Conservation (phyloP, 2,329 filamentous ascomycete species). For the Chalaropsis ovoidea region DNA sequence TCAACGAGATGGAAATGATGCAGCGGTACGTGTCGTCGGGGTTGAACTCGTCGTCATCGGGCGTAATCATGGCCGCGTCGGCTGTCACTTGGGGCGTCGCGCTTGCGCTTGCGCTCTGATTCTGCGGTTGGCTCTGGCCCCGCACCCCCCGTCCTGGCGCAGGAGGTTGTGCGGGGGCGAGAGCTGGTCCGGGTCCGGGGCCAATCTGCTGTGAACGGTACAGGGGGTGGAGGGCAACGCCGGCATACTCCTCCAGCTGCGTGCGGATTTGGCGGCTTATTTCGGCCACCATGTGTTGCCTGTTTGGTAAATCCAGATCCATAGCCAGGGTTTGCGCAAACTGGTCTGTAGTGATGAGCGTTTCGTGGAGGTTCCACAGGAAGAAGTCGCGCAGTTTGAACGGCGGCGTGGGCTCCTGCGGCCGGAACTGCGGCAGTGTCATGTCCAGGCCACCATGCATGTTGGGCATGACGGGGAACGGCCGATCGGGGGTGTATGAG, state of each 20-base stretch:
- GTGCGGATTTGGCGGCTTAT: constrained; percentile 92
- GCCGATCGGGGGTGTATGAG: constrained; percentile 57
- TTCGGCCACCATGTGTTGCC: constrained; percentile 57
- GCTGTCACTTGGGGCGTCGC: constrained; percentile 51
- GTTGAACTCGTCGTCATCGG: constrained; percentile 57
- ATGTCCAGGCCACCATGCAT: constrained; percentile 48
- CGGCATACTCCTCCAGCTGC: constrained; percentile 91
- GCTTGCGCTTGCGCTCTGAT: neutral
- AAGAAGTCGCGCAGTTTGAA: constrained; percentile 93
- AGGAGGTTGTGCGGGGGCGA: constrained; percentile 26
- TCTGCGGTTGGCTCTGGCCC: constrained; percentile 12
- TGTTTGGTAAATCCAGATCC: constrained; percentile 80
- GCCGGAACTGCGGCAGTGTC: constrained; percentile 65
- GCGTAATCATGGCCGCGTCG: constrained; percentile 47
- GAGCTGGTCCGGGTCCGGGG: constrained; percentile 27
- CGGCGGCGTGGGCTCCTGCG: constrained; percentile 67
- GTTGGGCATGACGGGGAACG: constrained; percentile 52
- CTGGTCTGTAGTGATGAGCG: constrained; percentile 84
- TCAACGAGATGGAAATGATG: constrained; percentile 82
- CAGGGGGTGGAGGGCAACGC: constrained; percentile 82
- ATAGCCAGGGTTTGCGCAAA: constrained; percentile 87
- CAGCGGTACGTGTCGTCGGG: constrained; percentile 93
- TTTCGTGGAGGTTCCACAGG: constrained; percentile 94
- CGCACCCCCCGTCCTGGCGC: constrained; percentile 15
- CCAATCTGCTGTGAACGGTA: constrained; percentile 53